Evolutionary conservation across 352 stramenopile species (phyloP).

Genomic region (Phytophthora capsici): DNA sequence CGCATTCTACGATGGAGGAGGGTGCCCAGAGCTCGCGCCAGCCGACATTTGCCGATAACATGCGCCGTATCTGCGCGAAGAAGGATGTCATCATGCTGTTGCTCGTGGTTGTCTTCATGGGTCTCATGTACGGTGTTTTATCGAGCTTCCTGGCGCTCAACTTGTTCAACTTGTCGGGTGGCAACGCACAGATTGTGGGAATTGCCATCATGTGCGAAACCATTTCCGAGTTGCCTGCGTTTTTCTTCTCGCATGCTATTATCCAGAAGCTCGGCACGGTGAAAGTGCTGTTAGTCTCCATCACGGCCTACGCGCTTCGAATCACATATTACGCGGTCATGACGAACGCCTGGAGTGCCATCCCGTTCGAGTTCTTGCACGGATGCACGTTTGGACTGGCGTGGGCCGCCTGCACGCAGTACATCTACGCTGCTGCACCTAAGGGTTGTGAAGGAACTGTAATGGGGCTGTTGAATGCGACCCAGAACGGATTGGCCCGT

Average conservation of each 20-base stretch:
- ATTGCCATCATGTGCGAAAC: conserved; percentile 51
- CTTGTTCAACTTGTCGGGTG: conserved; percentile 71
- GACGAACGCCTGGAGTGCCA: conserved; percentile 64
- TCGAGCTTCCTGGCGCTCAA: conserved; percentile 78
- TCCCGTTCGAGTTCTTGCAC: conserved; percentile 67
- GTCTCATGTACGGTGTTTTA: conserved; percentile 76
- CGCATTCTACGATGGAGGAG: conserved; percentile 33
- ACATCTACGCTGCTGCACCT: conserved; percentile 55
- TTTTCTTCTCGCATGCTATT: conserved; percentile 75
- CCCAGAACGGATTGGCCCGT: conserved; percentile 62
- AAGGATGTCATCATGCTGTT: conserved; percentile 68
- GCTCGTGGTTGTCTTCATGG: conserved; percentile 72
- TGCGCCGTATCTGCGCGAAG: conserved; percentile 36
- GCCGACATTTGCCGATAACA: conserved; percentile 31
- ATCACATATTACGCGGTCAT: conserved; percentile 66
- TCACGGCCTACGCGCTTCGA: conserved; percentile 52
- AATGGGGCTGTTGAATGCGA: conserved; percentile 63
- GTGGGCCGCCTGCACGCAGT: conserved; percentile 63
- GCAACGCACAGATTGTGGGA: conserved; percentile 72
- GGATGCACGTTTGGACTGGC: conserved; percentile 58
- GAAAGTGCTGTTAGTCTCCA: conserved; percentile 59
- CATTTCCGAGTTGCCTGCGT: conserved; percentile 72
- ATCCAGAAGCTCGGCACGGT: conserved; percentile 68
- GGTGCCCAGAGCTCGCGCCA: conserved; percentile 10
- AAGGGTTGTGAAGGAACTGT: conserved; percentile 58